Percentiles rank a stretch among this genome's conserved stretches.
These are phyloP conservation scores for Zymoseptoria tritici DNA, from an alignment of 2,329 filamentous ascomycete genomes.

Conservation along the genomic window DNA sequence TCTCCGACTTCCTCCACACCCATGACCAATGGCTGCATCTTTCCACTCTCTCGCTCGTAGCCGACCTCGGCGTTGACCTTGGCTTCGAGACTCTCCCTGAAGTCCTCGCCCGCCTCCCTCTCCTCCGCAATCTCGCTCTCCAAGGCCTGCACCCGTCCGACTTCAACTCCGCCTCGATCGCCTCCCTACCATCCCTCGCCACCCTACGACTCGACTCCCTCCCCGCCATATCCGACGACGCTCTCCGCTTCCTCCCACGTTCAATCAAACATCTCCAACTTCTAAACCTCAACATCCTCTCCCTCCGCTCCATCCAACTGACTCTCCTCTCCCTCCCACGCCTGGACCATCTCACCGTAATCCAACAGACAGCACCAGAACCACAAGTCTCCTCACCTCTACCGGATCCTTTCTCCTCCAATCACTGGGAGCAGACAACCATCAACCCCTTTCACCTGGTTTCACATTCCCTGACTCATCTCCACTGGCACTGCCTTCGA, in stretches of 20 bases:
- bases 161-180: conserved; percentile 49
- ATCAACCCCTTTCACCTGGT: conserved; percentile 32
- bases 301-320: conserved; percentile 45
- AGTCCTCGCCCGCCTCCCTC: conserved; percentile 46
- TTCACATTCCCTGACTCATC: conserved; percentile 42
- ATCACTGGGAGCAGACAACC: conserved; percentile 28
- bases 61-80: conserved; percentile 35
- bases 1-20: conserved; percentile 48
- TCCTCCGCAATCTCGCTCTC: conserved; percentile 47
- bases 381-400: conserved; percentile 26
- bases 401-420: neutral
- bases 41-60: conserved; percentile 48
- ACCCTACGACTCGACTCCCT: conserved; percentile 51
- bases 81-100: conserved; percentile 50
- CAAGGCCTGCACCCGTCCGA: conserved; percentile 47
- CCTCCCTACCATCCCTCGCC: conserved; percentile 45
- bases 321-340: conserved; percentile 42
- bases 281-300: conserved; percentile 48
- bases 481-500: conserved; percentile 57
- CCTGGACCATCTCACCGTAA: conserved; percentile 45
- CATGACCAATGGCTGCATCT: conserved; percentile 47
- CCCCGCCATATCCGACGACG: conserved; percentile 49
- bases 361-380: conserved; percentile 45
- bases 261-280: conserved; percentile 43
- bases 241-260: conserved; percentile 43